These are phyloP conservation scores for Colletotrichum simmondsii DNA, from an alignment of 2,329 filamentous ascomycete species.

Conservation along the genomic window DNA sequence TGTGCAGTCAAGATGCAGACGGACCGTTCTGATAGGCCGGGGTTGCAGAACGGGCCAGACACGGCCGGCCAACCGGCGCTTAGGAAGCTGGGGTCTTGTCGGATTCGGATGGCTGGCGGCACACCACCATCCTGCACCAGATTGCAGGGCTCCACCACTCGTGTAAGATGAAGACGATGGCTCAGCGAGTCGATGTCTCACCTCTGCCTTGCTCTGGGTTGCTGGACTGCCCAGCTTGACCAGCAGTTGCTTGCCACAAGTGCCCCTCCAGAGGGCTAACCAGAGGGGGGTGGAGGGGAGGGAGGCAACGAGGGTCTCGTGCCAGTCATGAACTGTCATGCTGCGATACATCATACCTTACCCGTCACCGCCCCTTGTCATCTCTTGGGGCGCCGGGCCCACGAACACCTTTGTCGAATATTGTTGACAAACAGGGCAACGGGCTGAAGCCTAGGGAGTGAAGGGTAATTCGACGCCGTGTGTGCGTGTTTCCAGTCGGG, in stretches of 20 bases:
- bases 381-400: slow-evolving; percentile 1
- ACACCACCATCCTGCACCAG: slow-evolving; percentile 52
- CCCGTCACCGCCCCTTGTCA: slow-evolving; percentile 30
- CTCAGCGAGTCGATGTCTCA: slow-evolving; percentile 59
- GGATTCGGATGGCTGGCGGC: slow-evolving; percentile 57
- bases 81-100: slow-evolving; percentile 53
- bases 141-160: slow-evolving; percentile 50
- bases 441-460: not conserved
- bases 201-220: slow-evolving; percentile 52
- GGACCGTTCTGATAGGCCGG: slow-evolving; percentile 55
- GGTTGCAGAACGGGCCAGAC: slow-evolving; percentile 40
- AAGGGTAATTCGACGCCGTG: slow-evolving; percentile 21
- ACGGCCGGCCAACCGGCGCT: slow-evolving; percentile 58
- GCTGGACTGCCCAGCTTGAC: slow-evolving; percentile 33
- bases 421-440: slow-evolving; percentile 19
- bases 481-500: slow-evolving; percentile 23
- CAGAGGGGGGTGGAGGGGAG: too few species aligned
- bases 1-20: slow-evolving; percentile 40
- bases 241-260: slow-evolving; percentile 52
- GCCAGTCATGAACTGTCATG: slow-evolving; percentile 49
- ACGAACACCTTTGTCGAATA: slow-evolving; percentile 19
- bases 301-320: slow-evolving; percentile 52
- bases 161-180: slow-evolving; percentile 53
- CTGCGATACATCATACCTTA: slow-evolving; percentile 25
- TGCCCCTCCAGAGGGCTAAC: slow-evolving; percentile 23